phyloP scores from a whole-genome alignment of 352 stramenopile genomes.

The Pythium aphanidermatum region DNA sequence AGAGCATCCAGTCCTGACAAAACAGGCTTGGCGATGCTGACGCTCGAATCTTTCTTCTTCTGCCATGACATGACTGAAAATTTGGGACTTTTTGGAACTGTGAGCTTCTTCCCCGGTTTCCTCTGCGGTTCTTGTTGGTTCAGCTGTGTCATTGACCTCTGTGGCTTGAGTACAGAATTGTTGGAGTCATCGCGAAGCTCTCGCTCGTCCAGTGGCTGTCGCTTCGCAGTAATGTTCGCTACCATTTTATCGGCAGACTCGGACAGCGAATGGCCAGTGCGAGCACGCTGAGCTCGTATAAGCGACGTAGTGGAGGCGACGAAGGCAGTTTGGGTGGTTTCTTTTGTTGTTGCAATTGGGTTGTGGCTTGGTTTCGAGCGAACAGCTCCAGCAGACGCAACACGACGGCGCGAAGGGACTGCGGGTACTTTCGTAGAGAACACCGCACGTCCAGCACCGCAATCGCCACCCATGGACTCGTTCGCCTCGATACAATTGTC shows the following conservation, averaged over 20 bases:
- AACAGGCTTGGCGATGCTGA: not conserved
- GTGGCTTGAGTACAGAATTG: conserved; percentile 21
- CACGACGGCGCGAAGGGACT: conserved; percentile 1
- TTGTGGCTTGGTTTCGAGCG: conserved; percentile 10
- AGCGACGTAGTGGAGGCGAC: conserved; percentile 63
- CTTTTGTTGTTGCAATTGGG: not conserved
- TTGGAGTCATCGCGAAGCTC: conserved; percentile 13
- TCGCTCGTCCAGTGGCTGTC: not conserved
- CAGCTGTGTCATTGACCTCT: conserved; percentile 35
- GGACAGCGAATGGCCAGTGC: conserved; percentile 39
- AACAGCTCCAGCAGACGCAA: conserved; percentile 17
- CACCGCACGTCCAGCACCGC: too few relatives aligned
- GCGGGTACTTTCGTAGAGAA: too few relatives aligned
- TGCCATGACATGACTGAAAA: conserved; percentile 87
- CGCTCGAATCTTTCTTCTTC: conserved; percentile 35
- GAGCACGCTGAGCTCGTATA: conserved; percentile 48
- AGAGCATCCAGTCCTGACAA: too few relatives aligned
- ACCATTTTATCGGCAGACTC: conserved; percentile 44
- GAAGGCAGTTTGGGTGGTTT: conserved; percentile 17
- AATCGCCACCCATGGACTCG: too few relatives aligned
- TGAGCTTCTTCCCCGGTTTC: conserved; percentile 38
- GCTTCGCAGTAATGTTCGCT: conserved; percentile 23
- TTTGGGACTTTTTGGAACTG: conserved; percentile 71
- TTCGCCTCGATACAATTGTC: too few relatives aligned
- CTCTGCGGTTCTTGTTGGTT: conserved; percentile 17